phyloP scores from a whole-genome alignment of 2,329 filamentous ascomycete genomes.

The Monosporascus sp. region DNA sequence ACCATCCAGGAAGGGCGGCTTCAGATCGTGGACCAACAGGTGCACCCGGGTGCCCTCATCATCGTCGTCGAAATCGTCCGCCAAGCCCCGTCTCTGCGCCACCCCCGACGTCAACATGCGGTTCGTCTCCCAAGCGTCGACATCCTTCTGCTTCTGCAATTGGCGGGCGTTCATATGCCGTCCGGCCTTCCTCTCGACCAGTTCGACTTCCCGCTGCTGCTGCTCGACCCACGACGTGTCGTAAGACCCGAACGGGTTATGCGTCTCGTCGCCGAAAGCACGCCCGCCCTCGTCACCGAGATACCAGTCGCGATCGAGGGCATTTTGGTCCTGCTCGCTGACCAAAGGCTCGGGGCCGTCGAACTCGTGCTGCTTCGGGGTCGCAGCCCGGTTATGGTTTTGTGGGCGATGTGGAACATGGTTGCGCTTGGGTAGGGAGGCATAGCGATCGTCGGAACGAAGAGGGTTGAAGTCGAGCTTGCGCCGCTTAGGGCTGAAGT shows the following conservation, averaged over 20 bases:
- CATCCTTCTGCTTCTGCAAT: slow-evolving; percentile 85
- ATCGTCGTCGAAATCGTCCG: slow-evolving; percentile 80
- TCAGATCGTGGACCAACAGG: slow-evolving; percentile 85
- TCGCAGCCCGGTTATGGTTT: slow-evolving; percentile 30
- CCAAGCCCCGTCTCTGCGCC: slow-evolving; percentile 79
- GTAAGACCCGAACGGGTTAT: slow-evolving; percentile 82
- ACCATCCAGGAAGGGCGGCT: slow-evolving; percentile 91
- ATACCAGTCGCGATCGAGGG: slow-evolving; percentile 90
- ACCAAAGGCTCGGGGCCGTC: slow-evolving; percentile 58
- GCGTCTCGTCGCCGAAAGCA: slow-evolving; percentile 83
- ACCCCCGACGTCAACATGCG: slow-evolving; percentile 96
- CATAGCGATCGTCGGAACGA: slow-evolving; percentile 51
- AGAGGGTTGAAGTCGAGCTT: slow-evolving; percentile 57
- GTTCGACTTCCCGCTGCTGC: slow-evolving; percentile 65
- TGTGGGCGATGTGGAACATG: slow-evolving; percentile 33
- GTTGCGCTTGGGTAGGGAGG: slow-evolving; percentile 43
- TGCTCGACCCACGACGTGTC: slow-evolving; percentile 66
- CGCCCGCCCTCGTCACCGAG: slow-evolving; percentile 78
- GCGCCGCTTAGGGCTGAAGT: slow-evolving; percentile 56
- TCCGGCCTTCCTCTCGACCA: slow-evolving; percentile 75
- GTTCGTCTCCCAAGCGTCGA: slow-evolving; percentile 98
- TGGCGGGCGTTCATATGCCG: slow-evolving; percentile 65
- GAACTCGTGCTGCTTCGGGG: slow-evolving; percentile 51
- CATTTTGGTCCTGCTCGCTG: slow-evolving; percentile 64
- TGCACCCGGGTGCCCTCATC: slow-evolving; percentile 87